A percentile compares a stretch with the other conserved stretches of the same genome.
phyloP scores from a whole-genome alignment of 495 filamentous ascomycete species.

The Penicillium crystallinum region DNA sequence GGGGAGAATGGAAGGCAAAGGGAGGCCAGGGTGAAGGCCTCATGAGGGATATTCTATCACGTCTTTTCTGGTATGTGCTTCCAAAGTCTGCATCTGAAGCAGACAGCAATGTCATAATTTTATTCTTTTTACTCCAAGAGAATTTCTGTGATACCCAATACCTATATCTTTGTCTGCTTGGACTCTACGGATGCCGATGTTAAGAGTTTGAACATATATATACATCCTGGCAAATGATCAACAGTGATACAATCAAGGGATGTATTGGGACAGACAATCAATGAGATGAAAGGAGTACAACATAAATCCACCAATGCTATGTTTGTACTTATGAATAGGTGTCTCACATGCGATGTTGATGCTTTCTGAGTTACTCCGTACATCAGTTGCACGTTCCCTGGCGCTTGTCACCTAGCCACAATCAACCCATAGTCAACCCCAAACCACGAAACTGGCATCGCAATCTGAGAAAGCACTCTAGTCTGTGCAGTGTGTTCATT shows the following conservation, averaged over 20 bases:
- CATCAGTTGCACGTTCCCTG: too few relatives aligned
- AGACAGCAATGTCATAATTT: too few relatives aligned
- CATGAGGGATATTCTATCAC: not conserved
- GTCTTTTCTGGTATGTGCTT: constrained; percentile 5
- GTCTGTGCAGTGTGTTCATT: too few relatives aligned
- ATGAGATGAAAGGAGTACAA: not conserved
- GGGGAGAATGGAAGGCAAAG: not conserved
- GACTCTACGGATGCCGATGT: too few relatives aligned
- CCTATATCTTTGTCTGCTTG: too few relatives aligned
- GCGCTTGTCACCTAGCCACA: too few relatives aligned
- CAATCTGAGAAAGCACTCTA: too few relatives aligned
- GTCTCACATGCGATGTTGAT: constrained; percentile 4
- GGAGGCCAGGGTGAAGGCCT: not conserved
- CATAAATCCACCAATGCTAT: not conserved
- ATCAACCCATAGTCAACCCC: too few relatives aligned
- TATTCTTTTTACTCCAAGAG: too few relatives aligned
- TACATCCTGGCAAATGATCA: not conserved
- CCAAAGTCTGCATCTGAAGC: not conserved
- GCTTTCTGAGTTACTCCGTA: not conserved
- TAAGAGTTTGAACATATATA: too few relatives aligned
- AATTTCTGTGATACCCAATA: too few relatives aligned
- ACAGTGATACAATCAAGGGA: constrained; percentile 8
- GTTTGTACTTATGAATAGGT: not conserved
- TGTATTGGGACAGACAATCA: not conserved
- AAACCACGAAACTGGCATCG: too few relatives aligned